These are phyloP conservation scores for Trichoderma semiorbis DNA, from an alignment of 2,329 filamentous ascomycete species.

Conservation along the genomic window DNA sequence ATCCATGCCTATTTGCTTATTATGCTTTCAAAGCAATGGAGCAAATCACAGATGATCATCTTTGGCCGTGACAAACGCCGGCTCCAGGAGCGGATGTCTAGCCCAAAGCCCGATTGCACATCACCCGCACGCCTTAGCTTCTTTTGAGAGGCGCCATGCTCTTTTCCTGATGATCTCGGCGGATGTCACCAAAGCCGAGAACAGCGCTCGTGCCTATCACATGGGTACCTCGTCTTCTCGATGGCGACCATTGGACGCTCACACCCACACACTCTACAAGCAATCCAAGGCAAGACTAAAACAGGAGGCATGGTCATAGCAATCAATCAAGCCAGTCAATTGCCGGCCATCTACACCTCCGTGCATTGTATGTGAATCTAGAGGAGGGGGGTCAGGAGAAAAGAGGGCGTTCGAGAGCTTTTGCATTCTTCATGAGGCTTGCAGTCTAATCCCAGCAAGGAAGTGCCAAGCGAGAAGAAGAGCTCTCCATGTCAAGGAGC, in stretches of 20 bases:
- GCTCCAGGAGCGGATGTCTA: neutral
- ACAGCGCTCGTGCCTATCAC: neutral
- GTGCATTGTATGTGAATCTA: neutral
- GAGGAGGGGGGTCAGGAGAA: neutral
- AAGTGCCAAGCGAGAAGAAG: slow-evolving; percentile 13
- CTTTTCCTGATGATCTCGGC: neutral
- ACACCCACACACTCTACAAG: neutral
- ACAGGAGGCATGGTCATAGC: neutral
- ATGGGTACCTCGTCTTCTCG: neutral
- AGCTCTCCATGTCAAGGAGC: neutral
- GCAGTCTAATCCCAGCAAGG: neutral
- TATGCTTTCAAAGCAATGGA: neutral
- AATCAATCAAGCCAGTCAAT: neutral
- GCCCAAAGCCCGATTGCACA: neutral
- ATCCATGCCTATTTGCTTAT: neutral
- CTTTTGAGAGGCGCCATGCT: neutral
- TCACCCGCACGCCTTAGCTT: neutral
- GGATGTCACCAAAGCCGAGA: neutral
- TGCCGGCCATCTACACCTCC: neutral
- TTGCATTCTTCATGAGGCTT: neutral
- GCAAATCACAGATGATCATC: neutral
- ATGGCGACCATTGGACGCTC: neutral
- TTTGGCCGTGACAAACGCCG: neutral
- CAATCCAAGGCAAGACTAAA: neutral
- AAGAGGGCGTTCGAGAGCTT: neutral